These are phyloP conservation scores for Populus hybrid DNA, from an alignment of 441 rosid genomes.

Conservation along the genomic window DNA sequence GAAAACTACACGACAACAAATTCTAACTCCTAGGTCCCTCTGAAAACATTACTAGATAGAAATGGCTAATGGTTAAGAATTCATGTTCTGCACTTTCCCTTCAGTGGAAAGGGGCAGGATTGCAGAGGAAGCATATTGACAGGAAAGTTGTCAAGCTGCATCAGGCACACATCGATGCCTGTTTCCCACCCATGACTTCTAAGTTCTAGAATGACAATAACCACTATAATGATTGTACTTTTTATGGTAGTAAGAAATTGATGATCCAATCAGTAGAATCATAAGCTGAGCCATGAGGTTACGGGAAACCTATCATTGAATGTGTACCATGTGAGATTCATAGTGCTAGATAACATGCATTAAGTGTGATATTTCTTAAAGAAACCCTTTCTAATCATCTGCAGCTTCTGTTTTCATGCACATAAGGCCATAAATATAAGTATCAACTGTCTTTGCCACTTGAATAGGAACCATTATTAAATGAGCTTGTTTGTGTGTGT, in stretches of 20 bases:
- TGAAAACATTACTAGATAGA: conserved; percentile 1
- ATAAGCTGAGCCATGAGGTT: not conserved
- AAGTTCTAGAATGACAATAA: conserved; percentile 1
- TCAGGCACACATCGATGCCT: not conserved
- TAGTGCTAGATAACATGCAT: not conserved
- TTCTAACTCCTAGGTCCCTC: not conserved
- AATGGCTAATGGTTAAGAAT: not conserved
- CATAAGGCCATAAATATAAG: not conserved
- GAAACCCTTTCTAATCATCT: not conserved
- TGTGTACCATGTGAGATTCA: not conserved
- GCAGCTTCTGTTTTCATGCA: not conserved
- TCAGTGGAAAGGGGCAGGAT: not conserved
- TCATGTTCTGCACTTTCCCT: not conserved
- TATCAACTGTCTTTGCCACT: not conserved
- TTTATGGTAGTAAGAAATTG: not conserved
- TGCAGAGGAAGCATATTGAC: too few relatives aligned
- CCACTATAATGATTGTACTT: not conserved
- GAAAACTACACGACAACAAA: not conserved
- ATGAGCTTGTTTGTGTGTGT: conserved; percentile 1
- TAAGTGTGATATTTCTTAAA: not conserved
- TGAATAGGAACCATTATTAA: not conserved
- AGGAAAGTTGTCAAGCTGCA: not conserved
- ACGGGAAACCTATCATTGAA: not conserved
- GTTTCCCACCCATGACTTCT: not conserved
- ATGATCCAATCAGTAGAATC: not conserved